These are phyloP conservation scores for Ceratobasidium sp. DNA, from an alignment of 1,284 basidiomycete genomes.

Conservation along the genomic window DNA sequence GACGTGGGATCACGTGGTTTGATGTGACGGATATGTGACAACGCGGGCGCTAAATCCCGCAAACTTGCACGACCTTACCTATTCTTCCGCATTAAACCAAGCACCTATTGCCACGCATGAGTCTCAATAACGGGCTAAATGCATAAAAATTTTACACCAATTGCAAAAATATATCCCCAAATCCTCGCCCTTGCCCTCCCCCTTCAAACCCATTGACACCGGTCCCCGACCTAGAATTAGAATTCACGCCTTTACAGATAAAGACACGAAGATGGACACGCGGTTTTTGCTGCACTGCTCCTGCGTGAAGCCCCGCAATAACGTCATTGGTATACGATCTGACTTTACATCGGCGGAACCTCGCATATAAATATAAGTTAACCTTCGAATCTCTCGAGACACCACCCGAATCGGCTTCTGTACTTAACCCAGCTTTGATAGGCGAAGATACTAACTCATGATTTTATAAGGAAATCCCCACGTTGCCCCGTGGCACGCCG, in stretches of 20 bases:
- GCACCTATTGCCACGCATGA: too few species aligned
- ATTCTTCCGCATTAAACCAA: too few species aligned
- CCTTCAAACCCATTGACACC: background rate
- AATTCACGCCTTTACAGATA: too few species aligned
- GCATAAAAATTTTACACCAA: background rate
- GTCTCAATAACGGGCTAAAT: background rate
- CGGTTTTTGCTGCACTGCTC: too few species aligned
- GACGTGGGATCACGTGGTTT: constrained; percentile 3
- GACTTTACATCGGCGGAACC: background rate
- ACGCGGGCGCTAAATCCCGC: background rate
- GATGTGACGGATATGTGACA: background rate
- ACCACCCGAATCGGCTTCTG: background rate
- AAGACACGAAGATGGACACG: too few species aligned
- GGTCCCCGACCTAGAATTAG: background rate
- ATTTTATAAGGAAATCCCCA: too few species aligned
- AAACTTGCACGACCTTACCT: too few species aligned
- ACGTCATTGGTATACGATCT: background rate
- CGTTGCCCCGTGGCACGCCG: background rate
- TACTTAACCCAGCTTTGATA: too few species aligned
- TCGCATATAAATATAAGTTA: background rate
- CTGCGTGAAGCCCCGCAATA: background rate
- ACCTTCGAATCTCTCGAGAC: background rate
- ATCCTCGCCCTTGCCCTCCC: background rate
- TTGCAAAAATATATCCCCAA: background rate
- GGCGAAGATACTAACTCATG: background rate